Percentiles rank a stretch among this genome's conserved stretches.
Conservation (phyloP, 2,329 filamentous ascomycete species). For the Aaosphaeria pasadenensis region DNA sequence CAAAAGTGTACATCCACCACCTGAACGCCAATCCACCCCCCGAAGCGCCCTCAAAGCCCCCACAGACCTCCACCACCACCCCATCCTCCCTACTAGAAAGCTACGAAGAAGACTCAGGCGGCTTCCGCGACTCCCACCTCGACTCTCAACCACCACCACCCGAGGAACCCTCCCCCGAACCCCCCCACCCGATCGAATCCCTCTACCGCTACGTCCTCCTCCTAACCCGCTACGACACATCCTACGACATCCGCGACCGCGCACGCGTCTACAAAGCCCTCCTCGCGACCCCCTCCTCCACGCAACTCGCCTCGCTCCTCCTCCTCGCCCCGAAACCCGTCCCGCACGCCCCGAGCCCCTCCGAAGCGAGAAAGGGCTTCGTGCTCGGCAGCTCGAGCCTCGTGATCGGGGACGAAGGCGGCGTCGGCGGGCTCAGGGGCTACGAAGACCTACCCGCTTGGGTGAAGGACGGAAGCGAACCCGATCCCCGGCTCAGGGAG, state of each 20-base stretch:
- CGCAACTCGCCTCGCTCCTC: slow-evolving; percentile 84
- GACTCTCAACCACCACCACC: slow-evolving; percentile 11
- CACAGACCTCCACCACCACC: slow-evolving; percentile 12
- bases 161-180: slow-evolving; percentile 26
- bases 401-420: slow-evolving; percentile 73
- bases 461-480: slow-evolving; percentile 78
- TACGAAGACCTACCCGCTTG: slow-evolving; percentile 83
- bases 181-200: slow-evolving; percentile 66
- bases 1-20: slow-evolving; percentile 94
- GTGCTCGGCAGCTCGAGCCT: slow-evolving; percentile 81
- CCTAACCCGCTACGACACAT: slow-evolving; percentile 87
- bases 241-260: slow-evolving; percentile 91
- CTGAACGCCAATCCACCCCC: slow-evolving; percentile 61
- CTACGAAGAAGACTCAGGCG: slow-evolving; percentile 29
- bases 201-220: slow-evolving; percentile 84
- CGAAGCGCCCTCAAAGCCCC: slow-evolving; percentile 10
- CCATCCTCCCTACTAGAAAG: slow-evolving; percentile 20
- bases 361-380: slow-evolving; percentile 74
- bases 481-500: slow-evolving; percentile 70
- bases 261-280: slow-evolving; percentile 84
- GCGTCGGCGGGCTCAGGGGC: slow-evolving; percentile 65
- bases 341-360: slow-evolving; percentile 85
- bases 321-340: slow-evolving; percentile 92
- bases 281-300: slow-evolving; percentile 68
- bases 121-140: slow-evolving; percentile 27